Conservation (phyloP, 257 asterid species). For the Schizonepeta tenuifolia region DNA sequence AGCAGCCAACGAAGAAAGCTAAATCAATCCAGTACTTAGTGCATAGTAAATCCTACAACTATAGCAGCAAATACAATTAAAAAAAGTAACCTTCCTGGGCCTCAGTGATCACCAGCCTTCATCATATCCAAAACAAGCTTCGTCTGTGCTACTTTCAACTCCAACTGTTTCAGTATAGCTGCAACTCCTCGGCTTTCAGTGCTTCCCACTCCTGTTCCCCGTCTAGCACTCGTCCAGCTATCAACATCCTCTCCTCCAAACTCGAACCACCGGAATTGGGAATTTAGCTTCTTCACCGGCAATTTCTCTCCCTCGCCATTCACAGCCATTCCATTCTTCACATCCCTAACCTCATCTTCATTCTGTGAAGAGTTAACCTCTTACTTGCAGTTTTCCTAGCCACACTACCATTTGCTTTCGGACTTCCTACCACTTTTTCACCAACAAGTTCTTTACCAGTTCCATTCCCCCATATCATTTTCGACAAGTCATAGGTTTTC, state of each 20-base stretch:
- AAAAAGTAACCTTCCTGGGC: slow-evolving; percentile 7
- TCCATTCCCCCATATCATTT: slow-evolving; percentile 54
- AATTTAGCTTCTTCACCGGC: slow-evolving; percentile 1
- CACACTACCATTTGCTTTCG: slow-evolving; percentile 37
- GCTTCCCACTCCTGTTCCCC: slow-evolving; percentile 46
- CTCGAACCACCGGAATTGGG: slow-evolving; percentile 10
- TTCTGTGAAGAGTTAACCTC: slow-evolving; percentile 27
- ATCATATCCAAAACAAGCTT: slow-evolving; percentile 44
- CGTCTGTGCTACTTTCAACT: slow-evolving; percentile 39
- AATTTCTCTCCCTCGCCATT: slow-evolving; percentile 6
- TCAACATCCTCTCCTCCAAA: slow-evolving; percentile 46
- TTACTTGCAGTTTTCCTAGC: slow-evolving; percentile 36
- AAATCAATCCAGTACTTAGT: slow-evolving; percentile 17
- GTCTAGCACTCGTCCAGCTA: slow-evolving; percentile 36
- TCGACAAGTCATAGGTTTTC: slow-evolving; percentile 49
- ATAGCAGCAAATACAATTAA: neutral
- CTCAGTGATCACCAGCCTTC: slow-evolving; percentile 26
- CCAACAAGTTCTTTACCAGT: slow-evolving; percentile 26
- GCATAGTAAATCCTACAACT: slow-evolving; percentile 8
- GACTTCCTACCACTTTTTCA: slow-evolving; percentile 34
- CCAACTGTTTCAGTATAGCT: slow-evolving; percentile 35
- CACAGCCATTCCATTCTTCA: slow-evolving; percentile 23
- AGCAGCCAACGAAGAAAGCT: slow-evolving; percentile 18
- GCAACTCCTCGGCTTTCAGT: slow-evolving; percentile 41
- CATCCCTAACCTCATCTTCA: slow-evolving; percentile 29